Conservation (phyloP, 257 asterid genomes). For the Solanum dulcamara region DNA sequence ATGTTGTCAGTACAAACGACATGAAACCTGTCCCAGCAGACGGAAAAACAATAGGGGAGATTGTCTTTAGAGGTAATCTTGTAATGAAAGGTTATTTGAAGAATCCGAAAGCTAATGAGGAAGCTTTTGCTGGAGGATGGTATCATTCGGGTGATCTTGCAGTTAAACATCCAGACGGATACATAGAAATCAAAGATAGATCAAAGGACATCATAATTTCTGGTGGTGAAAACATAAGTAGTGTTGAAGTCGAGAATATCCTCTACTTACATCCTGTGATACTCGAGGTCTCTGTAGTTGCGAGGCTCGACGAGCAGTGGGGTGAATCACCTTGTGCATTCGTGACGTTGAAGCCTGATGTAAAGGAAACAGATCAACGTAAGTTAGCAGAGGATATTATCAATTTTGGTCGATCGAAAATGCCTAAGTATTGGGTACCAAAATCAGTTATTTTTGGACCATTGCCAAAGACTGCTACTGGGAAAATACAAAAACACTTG, state of each 20-base stretch:
- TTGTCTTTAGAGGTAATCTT: constrained; percentile 71
- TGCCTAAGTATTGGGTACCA: constrained; percentile 91
- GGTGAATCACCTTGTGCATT: constrained; percentile 97
- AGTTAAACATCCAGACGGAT: constrained; percentile 76
- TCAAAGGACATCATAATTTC: constrained; percentile 92
- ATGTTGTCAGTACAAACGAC: constrained; percentile 45
- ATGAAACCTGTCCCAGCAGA: constrained; percentile 67
- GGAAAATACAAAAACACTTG: constrained; percentile 86
- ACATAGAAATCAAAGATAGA: constrained; percentile 73
- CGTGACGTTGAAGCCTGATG: constrained; percentile 46
- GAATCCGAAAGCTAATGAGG: constrained; percentile 77
- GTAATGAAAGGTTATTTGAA: constrained; percentile 92
- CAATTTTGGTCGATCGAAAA: constrained; percentile 58
- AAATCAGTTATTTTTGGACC: constrained; percentile 78
- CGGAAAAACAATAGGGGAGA: constrained; percentile 79
- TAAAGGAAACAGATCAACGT: constrained; percentile 20
- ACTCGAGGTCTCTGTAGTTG: constrained; percentile 76
- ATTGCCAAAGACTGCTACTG: constrained; percentile 93
- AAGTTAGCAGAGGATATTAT: constrained; percentile 56
- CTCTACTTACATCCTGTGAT: constrained; percentile 69
- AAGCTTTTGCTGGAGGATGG: constrained; percentile 73
- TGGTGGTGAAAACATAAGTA: constrained; percentile 92
- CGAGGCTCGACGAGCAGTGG: constrained; percentile 84
- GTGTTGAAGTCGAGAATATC: constrained; percentile 83
- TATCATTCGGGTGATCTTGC: constrained; percentile 94